These are phyloP conservation scores for Geranium rotundifolium DNA, from an alignment of 345 rosid species.

Conservation along the genomic window DNA sequence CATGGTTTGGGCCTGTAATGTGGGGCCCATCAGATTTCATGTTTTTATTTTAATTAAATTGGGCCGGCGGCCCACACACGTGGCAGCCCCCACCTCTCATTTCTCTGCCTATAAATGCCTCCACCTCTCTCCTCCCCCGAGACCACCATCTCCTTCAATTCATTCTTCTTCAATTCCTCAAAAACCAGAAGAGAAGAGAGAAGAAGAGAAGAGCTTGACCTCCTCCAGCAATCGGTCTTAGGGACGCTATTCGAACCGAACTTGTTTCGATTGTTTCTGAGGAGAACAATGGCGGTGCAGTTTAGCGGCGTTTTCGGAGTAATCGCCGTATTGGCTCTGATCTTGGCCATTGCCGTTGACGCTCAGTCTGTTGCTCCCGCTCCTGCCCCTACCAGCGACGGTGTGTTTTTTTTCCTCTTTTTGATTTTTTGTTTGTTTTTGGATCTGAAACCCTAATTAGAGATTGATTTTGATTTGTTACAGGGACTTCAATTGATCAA, in stretches of 20 bases:
- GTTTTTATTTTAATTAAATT: too few species aligned
- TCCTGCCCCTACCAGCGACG: conserved; percentile 60
- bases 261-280: too few species aligned
- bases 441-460: not conserved
- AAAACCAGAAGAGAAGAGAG: not conserved
- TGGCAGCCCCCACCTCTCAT: not conserved
- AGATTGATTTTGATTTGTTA: not conserved
- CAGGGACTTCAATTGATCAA: conserved; percentile 69
- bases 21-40: not conserved
- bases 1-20: not conserved
- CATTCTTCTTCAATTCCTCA: too few species aligned
- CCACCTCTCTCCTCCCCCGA: not conserved
- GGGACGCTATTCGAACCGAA: not conserved
- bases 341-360: conserved; percentile 23
- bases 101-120: not conserved
- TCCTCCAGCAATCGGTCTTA: not conserved
- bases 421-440: not conserved
- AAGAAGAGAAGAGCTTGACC: not conserved
- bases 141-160: not conserved
- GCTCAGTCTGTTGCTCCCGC: conserved; percentile 31
- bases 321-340: conserved; percentile 11
- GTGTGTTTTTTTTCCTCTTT: conserved; percentile 14
- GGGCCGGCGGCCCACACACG: not conserved
- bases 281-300: conserved; percentile 1
- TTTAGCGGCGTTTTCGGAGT: conserved; percentile 4